Base-by-base conservation (phyloP, 768 basidiomycete genomes). In the Harrya chromipes region DNA sequence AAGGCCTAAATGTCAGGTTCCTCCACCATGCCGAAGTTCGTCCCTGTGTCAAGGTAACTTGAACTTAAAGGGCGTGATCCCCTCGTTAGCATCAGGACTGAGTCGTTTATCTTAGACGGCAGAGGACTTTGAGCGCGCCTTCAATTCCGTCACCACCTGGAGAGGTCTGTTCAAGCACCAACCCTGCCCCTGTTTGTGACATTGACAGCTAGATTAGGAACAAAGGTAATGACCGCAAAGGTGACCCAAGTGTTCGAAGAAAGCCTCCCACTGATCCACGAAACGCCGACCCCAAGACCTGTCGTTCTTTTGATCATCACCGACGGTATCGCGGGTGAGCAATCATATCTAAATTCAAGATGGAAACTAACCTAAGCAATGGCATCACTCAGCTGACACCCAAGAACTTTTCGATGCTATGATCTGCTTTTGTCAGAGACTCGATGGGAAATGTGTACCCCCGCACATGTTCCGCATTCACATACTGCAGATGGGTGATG, bases 401-500 rank as follows among this genome's bases (percentile, higher is more conserved):
- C 49, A 46, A 36, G 52, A 53, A 6, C 45, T 64, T 16, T 4
- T 49, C 16, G 27, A 59, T 10, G 43, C 31, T 31, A 47, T 61
- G 11, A 19, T 44, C 24, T 13, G 8, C 19, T 43, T 54, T 23
- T 58, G 50, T 42, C 52, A 51, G 17, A 45, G 36, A 12, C 48
- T 63, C 10, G 34, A 62, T 16, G 38, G 3, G 14, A 36, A 45
- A 42, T 2, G 20, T 6, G 37, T 64, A 4, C 38, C 48, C 10
- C 16, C 47, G 4, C 34, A 61, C 31, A 54, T 62, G 59, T 59
- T 64, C 56, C 56, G 56, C 2, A 56, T 63, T 11, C 54, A 63
- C 31, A 21, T 64, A 16, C 29, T 63, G 39, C 62, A 63, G 43
- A 58, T 63, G 54, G 62, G 62, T 1, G 48, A 56, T 0, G 56